These are phyloP conservation scores for Lasiodiplodia sp. DNA, from an alignment of 2,329 filamentous ascomycete species.

Conservation along the genomic window DNA sequence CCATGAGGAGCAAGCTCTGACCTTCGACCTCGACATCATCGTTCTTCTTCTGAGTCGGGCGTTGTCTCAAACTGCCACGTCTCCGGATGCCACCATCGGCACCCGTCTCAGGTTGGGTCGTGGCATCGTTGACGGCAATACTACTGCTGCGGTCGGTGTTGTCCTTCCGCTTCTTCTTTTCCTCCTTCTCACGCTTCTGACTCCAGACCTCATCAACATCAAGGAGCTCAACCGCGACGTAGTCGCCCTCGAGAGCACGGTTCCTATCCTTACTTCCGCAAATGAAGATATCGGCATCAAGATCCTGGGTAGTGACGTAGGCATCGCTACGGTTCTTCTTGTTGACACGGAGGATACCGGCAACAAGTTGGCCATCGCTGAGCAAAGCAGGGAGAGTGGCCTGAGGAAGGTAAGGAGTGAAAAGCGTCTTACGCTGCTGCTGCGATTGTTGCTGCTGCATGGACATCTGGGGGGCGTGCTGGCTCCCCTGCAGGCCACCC, in stretches of 20 bases:
- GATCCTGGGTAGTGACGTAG: slow-evolving; percentile 92
- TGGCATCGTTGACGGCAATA: slow-evolving; percentile 71
- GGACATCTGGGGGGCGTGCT: slow-evolving; percentile 72
- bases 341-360: slow-evolving; percentile 96
- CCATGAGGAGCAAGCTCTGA: slow-evolving; percentile 93
- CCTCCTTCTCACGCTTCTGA: slow-evolving; percentile 98
- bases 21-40: slow-evolving; percentile 99
- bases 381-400: slow-evolving; percentile 90
- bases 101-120: slow-evolving; percentile 64
- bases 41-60: slow-evolving; percentile 99
- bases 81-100: slow-evolving; percentile 87
- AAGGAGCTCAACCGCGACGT: slow-evolving; percentile 93
- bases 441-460: slow-evolving; percentile 69
- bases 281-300: slow-evolving; percentile 99
- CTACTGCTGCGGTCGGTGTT: slow-evolving; percentile 86
- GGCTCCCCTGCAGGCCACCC: slow-evolving; percentile 68
- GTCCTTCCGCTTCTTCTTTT: slow-evolving; percentile 99
- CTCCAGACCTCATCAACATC: slow-evolving; percentile 99
- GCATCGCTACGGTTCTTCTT: slow-evolving; percentile 99
- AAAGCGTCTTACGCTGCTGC: slow-evolving; percentile 96
- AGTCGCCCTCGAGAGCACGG: slow-evolving; percentile 91
- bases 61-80: slow-evolving; percentile 92
- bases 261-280: slow-evolving; percentile 99
- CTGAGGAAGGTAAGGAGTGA: slow-evolving; percentile 96
- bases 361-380: slow-evolving; percentile 90